Evolutionary conservation across 805 yeast species (phyloP).

Genomic region (Candida easanensis): DNA sequence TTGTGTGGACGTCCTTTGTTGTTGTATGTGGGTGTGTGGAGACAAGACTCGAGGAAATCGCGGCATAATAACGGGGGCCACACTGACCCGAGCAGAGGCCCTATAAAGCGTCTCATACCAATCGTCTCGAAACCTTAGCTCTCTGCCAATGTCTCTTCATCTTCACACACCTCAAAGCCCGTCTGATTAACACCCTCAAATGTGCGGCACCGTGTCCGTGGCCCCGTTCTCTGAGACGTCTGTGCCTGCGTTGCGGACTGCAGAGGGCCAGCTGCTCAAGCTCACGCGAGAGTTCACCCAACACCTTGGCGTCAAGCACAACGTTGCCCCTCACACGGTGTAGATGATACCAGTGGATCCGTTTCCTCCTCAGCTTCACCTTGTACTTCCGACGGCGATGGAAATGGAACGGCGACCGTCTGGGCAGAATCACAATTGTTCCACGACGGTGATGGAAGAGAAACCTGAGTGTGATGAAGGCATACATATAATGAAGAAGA

Average conservation of each 20-base stretch:
- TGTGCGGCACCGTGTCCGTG: too few relatives aligned
- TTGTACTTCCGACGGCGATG: slow-evolving; percentile 24
- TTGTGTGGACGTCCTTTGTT: neutral
- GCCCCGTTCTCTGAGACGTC: neutral
- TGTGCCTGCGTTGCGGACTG: neutral
- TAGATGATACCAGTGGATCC: slow-evolving; percentile 5
- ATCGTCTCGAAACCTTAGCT: neutral
- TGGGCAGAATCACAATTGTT: slow-evolving; percentile 15
- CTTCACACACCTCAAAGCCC: neutral
- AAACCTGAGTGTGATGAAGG: slow-evolving; percentile 18
- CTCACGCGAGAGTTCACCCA: slow-evolving; percentile 16
- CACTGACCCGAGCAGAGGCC: neutral
- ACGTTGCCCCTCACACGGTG: slow-evolving; percentile 1
- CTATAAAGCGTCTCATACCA: neutral
- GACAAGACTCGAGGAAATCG: neutral
- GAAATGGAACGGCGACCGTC: slow-evolving; percentile 24
- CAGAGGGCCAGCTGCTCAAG: slow-evolving; percentile 4
- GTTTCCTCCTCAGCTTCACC: slow-evolving; percentile 14
- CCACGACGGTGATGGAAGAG: slow-evolving; percentile 9
- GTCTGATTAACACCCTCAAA: neutral
- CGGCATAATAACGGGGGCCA: too few relatives aligned
- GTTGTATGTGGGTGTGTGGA: neutral
- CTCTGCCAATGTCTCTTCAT: neutral
- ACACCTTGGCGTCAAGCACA: slow-evolving; percentile 15
- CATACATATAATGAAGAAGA: slow-evolving; percentile 17